Percentiles rank a stretch among this genome's conserved stretches.
Evolutionary conservation across 768 basidiomycete species (phyloP).

Genomic region (Boletus rubroflammeus): DNA sequence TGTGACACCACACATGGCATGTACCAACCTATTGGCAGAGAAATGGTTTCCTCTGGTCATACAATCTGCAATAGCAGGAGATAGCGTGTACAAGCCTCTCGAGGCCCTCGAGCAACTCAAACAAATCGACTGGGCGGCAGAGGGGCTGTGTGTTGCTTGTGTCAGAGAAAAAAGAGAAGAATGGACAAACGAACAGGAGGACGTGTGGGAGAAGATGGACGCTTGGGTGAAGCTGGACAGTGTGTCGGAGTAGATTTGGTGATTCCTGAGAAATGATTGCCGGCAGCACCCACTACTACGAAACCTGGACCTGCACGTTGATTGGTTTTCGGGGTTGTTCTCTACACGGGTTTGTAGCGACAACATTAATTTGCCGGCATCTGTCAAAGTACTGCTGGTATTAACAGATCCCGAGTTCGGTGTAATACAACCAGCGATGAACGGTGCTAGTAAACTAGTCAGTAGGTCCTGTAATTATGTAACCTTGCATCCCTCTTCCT

Average conservation of each 20-base stretch:
- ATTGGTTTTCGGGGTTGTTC: not conserved
- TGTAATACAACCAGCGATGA: not conserved
- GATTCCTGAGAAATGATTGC: not conserved
- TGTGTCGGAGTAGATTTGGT: slow-evolving; percentile 7
- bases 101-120: slow-evolving; percentile 66
- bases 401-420: not conserved
- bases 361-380: not conserved
- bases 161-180: slow-evolving; percentile 56
- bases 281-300: not conserved
- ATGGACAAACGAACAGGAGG: slow-evolving; percentile 59
- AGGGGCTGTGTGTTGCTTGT: slow-evolving; percentile 60
- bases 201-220: slow-evolving; percentile 60
- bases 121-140: slow-evolving; percentile 51
- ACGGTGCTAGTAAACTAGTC: no score
- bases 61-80: slow-evolving; percentile 55
- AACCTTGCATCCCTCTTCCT: not conserved
- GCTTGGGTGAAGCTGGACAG: slow-evolving; percentile 42
- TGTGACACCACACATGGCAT: slow-evolving; percentile 66
- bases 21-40: slow-evolving; percentile 69
- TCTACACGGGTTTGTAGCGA: not conserved
- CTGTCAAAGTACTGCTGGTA: not conserved
- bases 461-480: not conserved
- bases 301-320: not conserved
- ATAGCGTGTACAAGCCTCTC: slow-evolving; percentile 66
- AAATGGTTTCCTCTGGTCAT: slow-evolving; percentile 72